phyloP scores from a whole-genome alignment of 2,329 filamentous ascomycete species.

The Phaeosphaeriaceae sp. region DNA sequence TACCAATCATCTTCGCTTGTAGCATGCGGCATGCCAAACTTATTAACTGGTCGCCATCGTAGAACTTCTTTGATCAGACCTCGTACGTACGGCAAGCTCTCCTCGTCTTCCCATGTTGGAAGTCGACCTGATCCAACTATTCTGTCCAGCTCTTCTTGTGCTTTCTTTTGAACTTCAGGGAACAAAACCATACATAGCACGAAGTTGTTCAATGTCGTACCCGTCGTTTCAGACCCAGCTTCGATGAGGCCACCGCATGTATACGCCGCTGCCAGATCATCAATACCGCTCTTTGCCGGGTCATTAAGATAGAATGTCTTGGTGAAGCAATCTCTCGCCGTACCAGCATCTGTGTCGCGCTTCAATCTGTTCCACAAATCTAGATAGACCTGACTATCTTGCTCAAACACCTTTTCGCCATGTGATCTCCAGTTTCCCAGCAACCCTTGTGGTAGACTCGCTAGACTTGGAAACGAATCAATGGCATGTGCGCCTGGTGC shows the following conservation, averaged over 20 bases:
- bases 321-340: conserved; percentile 41
- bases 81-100: conserved; percentile 45
- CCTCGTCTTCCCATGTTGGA: conserved; percentile 42
- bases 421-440: conserved; percentile 39
- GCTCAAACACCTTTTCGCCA: conserved; percentile 33
- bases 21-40: conserved; percentile 45
- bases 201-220: conserved; percentile 41
- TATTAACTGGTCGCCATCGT: conserved; percentile 41
- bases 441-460: conserved; percentile 38
- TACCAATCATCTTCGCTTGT: conserved; percentile 44
- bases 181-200: conserved; percentile 39
- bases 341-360: conserved; percentile 35
- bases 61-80: conserved; percentile 40
- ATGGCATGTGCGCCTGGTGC: conserved; percentile 37
- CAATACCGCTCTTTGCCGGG: conserved; percentile 40
- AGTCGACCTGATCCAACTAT: conserved; percentile 38
- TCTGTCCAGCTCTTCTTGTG: conserved; percentile 38
- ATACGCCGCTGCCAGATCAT: conserved; percentile 44
- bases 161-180: conserved; percentile 30
- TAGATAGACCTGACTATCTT: conserved; percentile 42
- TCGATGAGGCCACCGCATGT: conserved; percentile 44
- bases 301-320: conserved; percentile 45
- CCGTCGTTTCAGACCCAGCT: conserved; percentile 43
- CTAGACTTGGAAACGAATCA: conserved; percentile 38
- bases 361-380: conserved; percentile 43